These are phyloP conservation scores for Blastocystis sp. DNA, from an alignment of 352 stramenopile genomes.

Conservation along the genomic window DNA sequence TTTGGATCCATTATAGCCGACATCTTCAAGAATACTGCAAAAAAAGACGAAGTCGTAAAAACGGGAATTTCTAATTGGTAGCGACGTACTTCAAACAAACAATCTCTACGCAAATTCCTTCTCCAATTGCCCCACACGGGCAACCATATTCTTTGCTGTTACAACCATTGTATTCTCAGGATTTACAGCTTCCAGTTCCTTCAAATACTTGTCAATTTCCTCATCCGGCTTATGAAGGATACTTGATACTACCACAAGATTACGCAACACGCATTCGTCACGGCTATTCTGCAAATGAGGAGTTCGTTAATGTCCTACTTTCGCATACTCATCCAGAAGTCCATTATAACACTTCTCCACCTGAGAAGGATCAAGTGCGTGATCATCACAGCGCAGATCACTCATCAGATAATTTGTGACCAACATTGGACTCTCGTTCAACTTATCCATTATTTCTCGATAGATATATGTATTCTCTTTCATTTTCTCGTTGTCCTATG, in stretches of 20 bases:
- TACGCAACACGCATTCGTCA: background rate
- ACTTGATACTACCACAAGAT: conserved; percentile 39
- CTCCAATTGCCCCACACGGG: conserved; percentile 37
- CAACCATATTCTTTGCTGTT: conserved; percentile 20
- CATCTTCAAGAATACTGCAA: background rate
- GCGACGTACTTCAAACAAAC: background rate
- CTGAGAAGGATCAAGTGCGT: background rate
- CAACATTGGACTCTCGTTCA: conserved; percentile 61
- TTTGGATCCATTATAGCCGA: conserved; percentile 19
- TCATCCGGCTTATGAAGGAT: conserved; percentile 43
- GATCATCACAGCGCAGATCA: background rate
- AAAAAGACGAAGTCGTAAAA: too few relatives aligned
- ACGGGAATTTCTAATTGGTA: too few relatives aligned
- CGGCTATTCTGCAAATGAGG: background rate
- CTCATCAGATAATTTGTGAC: conserved; percentile 56
- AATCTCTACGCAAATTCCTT: conserved; percentile 29
- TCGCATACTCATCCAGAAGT: conserved; percentile 50
- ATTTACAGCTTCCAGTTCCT: conserved; percentile 26
- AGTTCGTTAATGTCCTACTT: background rate
- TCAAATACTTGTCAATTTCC: conserved; percentile 50
- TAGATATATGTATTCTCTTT: conserved; percentile 67
- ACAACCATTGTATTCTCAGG: conserved; percentile 35
- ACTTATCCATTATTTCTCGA: conserved; percentile 58
- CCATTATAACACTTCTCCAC: conserved; percentile 39
- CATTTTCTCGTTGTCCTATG: conserved; percentile 65